phyloP scores from a whole-genome alignment of 768 basidiomycete genomes.

The Wakefieldia striispora region DNA sequence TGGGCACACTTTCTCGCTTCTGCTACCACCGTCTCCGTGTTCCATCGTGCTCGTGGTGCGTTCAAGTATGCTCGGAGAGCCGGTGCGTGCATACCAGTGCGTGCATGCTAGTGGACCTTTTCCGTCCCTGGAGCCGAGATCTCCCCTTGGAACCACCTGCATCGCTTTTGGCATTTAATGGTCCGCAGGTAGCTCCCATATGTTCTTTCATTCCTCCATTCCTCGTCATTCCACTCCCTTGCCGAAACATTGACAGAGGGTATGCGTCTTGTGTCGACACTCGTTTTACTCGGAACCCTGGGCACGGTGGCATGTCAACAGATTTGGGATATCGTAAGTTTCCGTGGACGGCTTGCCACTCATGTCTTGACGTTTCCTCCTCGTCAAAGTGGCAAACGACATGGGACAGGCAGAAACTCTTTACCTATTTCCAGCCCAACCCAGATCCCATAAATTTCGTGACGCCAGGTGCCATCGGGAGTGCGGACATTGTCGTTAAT shows the following conservation, averaged over 20 bases:
- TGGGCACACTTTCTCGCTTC: too few relatives aligned
- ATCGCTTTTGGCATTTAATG: slow-evolving; percentile 18
- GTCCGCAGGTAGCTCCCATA: not conserved
- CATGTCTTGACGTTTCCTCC: not conserved
- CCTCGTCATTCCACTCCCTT: not conserved
- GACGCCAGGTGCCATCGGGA: slow-evolving; percentile 50
- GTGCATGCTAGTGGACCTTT: not conserved
- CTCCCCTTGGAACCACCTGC: slow-evolving; percentile 4
- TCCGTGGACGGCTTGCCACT: not conserved
- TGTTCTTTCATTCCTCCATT: slow-evolving; percentile 4
- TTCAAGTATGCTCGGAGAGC: not conserved
- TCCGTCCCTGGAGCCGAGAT: slow-evolving; percentile 1
- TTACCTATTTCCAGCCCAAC: slow-evolving; percentile 30
- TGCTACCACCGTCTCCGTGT: not conserved
- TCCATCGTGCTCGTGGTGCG: not conserved
- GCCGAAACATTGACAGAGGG: not conserved
- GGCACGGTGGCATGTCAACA: slow-evolving; percentile 41
- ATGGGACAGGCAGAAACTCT: slow-evolving; percentile 30
- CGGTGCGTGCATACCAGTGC: not conserved
- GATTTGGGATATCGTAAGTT: slow-evolving; percentile 52
- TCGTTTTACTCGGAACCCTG: slow-evolving; percentile 18
- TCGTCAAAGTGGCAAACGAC: slow-evolving; percentile 54
- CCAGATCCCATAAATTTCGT: slow-evolving; percentile 33
- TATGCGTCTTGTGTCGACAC: slow-evolving; percentile 17
- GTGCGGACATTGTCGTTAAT: slow-evolving; percentile 61